Base-by-base conservation (phyloP, 2,329 filamentous ascomycete genomes). In the Lasiodiplodia sp. region DNA sequence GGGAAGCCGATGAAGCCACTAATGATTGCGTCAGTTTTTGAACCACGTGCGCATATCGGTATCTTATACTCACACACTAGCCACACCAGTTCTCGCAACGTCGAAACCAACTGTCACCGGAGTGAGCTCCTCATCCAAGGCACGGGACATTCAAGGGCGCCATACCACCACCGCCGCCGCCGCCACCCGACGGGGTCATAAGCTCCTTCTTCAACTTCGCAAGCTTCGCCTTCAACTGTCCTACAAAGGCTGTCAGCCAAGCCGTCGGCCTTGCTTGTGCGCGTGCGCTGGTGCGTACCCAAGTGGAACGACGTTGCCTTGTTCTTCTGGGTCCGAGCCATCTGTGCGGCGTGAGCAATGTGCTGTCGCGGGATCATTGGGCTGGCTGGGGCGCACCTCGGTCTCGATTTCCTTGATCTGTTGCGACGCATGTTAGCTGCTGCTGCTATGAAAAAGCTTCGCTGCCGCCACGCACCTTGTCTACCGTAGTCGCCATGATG, bases 131-230 rank as follows among this genome's bases (percentile, higher is more conserved):
- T 67, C 23, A 18, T 34, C 21, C 25, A 7, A 47, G 31, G 5
- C 28, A 21, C n/a, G 28, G 7, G 7, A 8, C n/a, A 8, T 21
- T 31, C 55, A 16, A 38, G 23, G 56, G 10, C 12, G 56, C 49
- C 70, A 71, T 70, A 79, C 92, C 93, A 71, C 89, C 94, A 68
- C 92, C 94, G 68, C 95, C 94, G 68, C 94, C 93, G 62, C 94
- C 92, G 62, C 92, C 86, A 51, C 89, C 86, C 23, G 87, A 86
- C 8, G 96, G 96, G 52, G 93, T 97, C 73, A 99, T 87, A 62
- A 99, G 89, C 82, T 99, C 96, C 78, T 93, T 90, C 87, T 97
- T 98, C 77, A 99, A 87, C 85, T 99, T 99, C 58, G 96, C 95
- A 78, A 99, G 89, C 83, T 99, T 99, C 73, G 96, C 96, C 84